Conservation (phyloP, 352 stramenopile genomes). For the Phytophthora crassamura region DNA sequence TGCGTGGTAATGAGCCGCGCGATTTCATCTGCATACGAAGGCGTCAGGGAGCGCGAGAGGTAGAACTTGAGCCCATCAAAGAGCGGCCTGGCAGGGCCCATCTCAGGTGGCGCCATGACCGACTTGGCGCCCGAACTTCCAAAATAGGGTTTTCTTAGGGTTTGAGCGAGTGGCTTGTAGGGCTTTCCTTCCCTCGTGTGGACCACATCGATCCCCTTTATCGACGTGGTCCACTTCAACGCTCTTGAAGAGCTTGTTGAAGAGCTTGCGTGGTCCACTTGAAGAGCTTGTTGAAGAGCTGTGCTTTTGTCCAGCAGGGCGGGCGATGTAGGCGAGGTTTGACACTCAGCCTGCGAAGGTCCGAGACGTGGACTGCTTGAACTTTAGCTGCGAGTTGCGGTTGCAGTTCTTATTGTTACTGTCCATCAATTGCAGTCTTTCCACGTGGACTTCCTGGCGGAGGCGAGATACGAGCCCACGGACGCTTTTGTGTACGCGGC, state of each 20-base stretch:
- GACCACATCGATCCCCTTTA: too few species aligned
- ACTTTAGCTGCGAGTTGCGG: not conserved
- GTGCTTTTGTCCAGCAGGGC: too few species aligned
- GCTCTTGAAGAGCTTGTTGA: not conserved
- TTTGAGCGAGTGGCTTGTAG: constrained; percentile 10
- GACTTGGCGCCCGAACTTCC: not conserved
- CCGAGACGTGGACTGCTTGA: not conserved
- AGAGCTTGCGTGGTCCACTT: too few species aligned
- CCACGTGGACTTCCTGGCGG: constrained; percentile 43
- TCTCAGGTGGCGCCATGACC: not conserved
- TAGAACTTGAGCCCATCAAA: constrained; percentile 51
- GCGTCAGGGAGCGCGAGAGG: constrained; percentile 36
- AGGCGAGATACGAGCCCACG: constrained; percentile 38
- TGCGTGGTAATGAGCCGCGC: constrained; percentile 41
- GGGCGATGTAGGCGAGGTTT: too few species aligned
- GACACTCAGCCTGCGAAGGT: constrained; percentile 9
- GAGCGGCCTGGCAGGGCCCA: constrained; percentile 2
- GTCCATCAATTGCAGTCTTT: constrained; percentile 34
- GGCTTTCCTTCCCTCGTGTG: not conserved
- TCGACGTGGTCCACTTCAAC: too few species aligned
- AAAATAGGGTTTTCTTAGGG: constrained; percentile 15
- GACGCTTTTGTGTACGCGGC: constrained; percentile 76
- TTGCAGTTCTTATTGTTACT: not conserved
- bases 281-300: too few species aligned
- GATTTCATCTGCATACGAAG: constrained; percentile 16